Conservation (phyloP, 2,329 filamentous ascomycete species). For the Hypoxylon sp. region DNA sequence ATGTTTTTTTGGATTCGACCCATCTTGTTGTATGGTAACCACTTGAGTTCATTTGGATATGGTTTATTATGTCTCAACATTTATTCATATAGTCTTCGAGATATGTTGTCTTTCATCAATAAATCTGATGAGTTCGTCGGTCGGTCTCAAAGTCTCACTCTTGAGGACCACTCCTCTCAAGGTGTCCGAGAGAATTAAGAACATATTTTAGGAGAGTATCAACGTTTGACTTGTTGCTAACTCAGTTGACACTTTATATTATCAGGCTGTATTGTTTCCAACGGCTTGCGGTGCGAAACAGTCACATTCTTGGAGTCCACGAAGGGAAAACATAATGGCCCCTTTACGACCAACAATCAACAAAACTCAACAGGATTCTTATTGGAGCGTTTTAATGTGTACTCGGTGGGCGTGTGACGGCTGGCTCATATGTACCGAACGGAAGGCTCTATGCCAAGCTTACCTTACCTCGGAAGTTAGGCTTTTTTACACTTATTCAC, state of each 20-base stretch:
- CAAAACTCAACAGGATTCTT: background rate
- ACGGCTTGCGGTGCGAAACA: background rate
- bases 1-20: background rate
- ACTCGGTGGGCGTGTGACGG: constrained; percentile 11
- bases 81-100: background rate
- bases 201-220: background rate
- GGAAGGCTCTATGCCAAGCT: constrained; percentile 16
- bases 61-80: background rate
- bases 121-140: background rate
- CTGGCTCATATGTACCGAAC: constrained; percentile 3
- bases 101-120: background rate
- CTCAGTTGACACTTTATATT: background rate
- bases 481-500: constrained; percentile 19
- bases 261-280: background rate
- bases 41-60: background rate
- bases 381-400: constrained; percentile 3
- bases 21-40: background rate
- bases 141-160: background rate
- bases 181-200: too few relatives aligned
- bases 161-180: background rate
- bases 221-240: background rate
- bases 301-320: background rate
- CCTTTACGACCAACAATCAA: background rate
- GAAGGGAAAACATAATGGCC: background rate
- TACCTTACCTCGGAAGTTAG: background rate